Evolutionary conservation across 176 grass and related monocot genomes (phyloP), one percentile per base, ranked within the genome.

Genomic region (Phyllostachys edulis): DNA sequence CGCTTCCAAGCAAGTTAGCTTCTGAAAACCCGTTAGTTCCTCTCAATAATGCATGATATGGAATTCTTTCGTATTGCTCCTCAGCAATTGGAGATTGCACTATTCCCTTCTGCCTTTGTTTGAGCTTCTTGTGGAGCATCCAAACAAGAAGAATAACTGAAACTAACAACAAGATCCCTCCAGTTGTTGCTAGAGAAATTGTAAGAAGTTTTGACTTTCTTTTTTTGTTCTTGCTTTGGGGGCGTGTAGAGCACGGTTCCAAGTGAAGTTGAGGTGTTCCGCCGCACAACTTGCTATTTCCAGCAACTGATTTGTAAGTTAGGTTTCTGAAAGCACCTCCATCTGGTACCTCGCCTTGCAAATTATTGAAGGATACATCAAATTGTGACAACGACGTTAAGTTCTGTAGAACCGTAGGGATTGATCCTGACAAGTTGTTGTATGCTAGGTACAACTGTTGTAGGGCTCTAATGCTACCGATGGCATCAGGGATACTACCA

Each of bases 311-410:
- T 1, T 29, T 32, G 17, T 72, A 64, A 14, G 67, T 79, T 3
- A 71, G 26, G 32, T 90, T 90, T 71, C 61, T 26, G 56, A 90
- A 90, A 71, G 77, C 34, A 60, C 84, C 71, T 2, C 46, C 12
- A 57, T 56, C 57, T 18, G 88, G 84, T 14, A 90, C 84, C 55
- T 81, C 18, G 2, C 84, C 88, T 1, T 74, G 78, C 40, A 90
- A 52, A 37, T 91, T 34, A 52, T 91, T 80, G 80, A 46, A 90
- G 9, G 73, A 87, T 42, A 79, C 16, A 73, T 91, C 78, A 12
- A 91, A 29, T 38, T 24, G 11, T 1, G 5, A 32, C 47, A 84
- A 23, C 20, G 9, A 18, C 10, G 65, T 24, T 57, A 77, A 70
- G 5, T 77, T 71, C 16, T 83, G 49, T 13, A 88, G 32, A 50